These are phyloP conservation scores for Ascoidea asiatica DNA, from an alignment of 805 yeast species.

Conservation along the genomic window DNA sequence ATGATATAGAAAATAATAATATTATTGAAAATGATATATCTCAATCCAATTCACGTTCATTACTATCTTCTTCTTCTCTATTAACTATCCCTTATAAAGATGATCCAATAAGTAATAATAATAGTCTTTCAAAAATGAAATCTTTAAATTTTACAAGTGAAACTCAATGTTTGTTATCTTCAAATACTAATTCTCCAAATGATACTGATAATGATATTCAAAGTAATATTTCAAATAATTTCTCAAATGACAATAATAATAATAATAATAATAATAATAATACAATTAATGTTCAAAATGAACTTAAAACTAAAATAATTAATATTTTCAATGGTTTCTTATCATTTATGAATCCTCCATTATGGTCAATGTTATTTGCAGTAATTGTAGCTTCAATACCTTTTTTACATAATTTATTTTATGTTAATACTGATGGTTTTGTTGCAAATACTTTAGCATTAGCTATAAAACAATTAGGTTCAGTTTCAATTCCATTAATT, in stretches of 20 bases:
- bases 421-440: conserved; percentile 45
- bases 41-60: no score
- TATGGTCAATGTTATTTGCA: conserved; percentile 62
- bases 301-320: not conserved
- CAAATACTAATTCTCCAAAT: not conserved
- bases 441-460: conserved; percentile 50
- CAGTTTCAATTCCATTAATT: conserved; percentile 67
- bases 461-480: conserved; percentile 53
- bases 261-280: not conserved
- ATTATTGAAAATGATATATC: not conserved
- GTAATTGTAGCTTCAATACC: conserved; percentile 60
- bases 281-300: no score
- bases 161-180: no score
- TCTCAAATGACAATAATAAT: not conserved
- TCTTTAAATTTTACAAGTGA: not conserved
- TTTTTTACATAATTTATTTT: conserved; percentile 39
- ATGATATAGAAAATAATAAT: not conserved
- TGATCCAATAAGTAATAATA: not conserved
- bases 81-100: no score
- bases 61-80: no score
- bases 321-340: conserved; percentile 16
- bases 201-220: not conserved
- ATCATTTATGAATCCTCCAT: conserved; percentile 62
- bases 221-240: no score
- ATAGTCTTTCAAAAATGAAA: not conserved